Evolutionary conservation across 495 filamentous ascomycete species (phyloP).

Genomic region (Penicillium soppii): DNA sequence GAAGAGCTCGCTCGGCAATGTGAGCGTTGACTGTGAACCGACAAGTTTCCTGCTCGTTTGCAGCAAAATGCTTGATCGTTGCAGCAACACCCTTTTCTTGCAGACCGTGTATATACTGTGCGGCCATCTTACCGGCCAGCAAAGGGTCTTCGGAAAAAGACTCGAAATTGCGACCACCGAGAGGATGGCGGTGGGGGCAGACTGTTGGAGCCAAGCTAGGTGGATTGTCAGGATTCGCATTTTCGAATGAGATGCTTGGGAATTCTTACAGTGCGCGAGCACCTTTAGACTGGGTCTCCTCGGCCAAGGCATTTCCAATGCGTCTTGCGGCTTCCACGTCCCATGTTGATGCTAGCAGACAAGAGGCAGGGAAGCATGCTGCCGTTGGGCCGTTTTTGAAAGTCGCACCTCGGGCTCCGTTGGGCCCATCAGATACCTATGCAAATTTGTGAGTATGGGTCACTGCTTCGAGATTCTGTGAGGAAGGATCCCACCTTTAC

Average conservation of each 20-base stretch:
- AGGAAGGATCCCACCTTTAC: not conserved
- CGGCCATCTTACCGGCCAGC: slow-evolving; percentile 59
- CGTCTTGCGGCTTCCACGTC: slow-evolving; percentile 50
- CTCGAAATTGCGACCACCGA: slow-evolving; percentile 69
- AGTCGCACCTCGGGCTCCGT: not conserved
- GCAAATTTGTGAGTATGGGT: not conserved
- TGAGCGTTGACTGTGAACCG: slow-evolving; percentile 55
- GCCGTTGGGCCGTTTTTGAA: not conserved
- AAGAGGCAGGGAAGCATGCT: slow-evolving; percentile 38
- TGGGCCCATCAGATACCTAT: not conserved
- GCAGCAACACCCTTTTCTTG: slow-evolving; percentile 60
- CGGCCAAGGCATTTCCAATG: slow-evolving; percentile 53
- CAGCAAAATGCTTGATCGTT: slow-evolving; percentile 67
- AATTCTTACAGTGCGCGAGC: slow-evolving; percentile 21
- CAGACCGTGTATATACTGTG: slow-evolving; percentile 57
- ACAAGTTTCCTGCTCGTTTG: slow-evolving; percentile 65
- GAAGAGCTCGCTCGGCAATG: slow-evolving; percentile 58
- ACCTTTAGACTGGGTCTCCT: slow-evolving; percentile 58
- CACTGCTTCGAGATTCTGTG: not conserved
- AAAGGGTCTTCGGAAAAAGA: slow-evolving; percentile 66
- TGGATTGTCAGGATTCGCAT: slow-evolving; percentile 18
- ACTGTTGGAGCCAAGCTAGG: slow-evolving; percentile 65
- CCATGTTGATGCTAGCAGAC: slow-evolving; percentile 55
- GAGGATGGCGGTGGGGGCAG: slow-evolving; percentile 62
- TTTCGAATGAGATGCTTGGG: not conserved